Evolutionary conservation across 2,329 filamentous ascomycete genomes (phyloP), one percentile per base, ranked within the genome.

Genomic region (Pseudocercospora pini-densiflorae): DNA sequence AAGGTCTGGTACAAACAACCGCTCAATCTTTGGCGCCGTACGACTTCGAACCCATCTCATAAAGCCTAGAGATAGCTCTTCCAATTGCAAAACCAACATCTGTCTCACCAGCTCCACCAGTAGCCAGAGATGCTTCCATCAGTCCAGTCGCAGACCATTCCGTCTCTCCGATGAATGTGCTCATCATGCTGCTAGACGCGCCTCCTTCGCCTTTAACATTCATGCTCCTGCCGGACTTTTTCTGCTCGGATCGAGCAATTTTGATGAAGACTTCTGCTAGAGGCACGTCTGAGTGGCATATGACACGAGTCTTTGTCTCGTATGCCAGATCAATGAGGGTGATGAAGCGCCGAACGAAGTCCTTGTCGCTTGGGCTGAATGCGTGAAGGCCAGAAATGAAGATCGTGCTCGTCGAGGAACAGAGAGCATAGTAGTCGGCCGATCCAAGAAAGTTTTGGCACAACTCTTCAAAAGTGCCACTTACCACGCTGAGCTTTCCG

Each of bases 321-420:
- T 93, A 94, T 0, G 92, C 82, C 0, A 91, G 89, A 74, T 94
- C 91, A 1, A 94, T 84, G 2, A 94, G 81, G 0, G 90, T 93
- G 74, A 94, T 94, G 74, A 94, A 88, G 12, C 91, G 85, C 5
- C 91, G 83, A 1, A 93, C 83, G 19, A 87, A 79, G 71, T 91
- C 89, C 59, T 65, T 70, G n/a, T 69, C 67, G 36, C 61, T 64
- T 1, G 64, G 43, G 3, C 61, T 31, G 19, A 72, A 73, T 24
- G 59, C 40, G 6, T 68, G 66, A 2, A 74, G 64, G 6, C 72
- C 72, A 36, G 62, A 60, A 1, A 74, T 53, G 57, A 68, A 73
- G 29, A 74, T 69, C 3, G 62, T 65, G 2, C 63, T 59, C 12
- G 69, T 60, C 8, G 54, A 57, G 0, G 64, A 67, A 57, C 70